Percentiles rank a stretch among this genome's conserved stretches.
Conservation (phyloP, 352 stramenopile genomes). For the Pythium phragmiticola region DNA sequence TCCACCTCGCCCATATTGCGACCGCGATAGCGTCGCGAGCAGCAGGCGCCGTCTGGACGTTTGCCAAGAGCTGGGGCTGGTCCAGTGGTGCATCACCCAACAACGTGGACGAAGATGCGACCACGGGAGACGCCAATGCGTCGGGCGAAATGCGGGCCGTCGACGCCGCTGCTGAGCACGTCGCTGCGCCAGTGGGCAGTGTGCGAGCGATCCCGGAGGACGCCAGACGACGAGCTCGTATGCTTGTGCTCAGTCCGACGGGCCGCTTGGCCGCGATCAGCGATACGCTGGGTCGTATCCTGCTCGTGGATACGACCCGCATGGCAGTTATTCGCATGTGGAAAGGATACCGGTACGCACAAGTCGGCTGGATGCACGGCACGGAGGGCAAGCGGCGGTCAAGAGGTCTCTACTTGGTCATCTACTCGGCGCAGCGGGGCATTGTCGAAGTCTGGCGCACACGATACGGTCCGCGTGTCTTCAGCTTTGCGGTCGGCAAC, state of each 20-base stretch:
- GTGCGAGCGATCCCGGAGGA: conserved; percentile 63
- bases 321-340: conserved; percentile 87
- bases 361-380: conserved; percentile 81
- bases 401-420: conserved; percentile 74
- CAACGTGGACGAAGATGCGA: conserved; percentile 13
- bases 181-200: conserved; percentile 56
- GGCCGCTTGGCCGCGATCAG: conserved; percentile 67
- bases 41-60: conserved; percentile 77
- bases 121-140: conserved; percentile 24
- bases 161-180: conserved; percentile 65
- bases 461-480: conserved; percentile 70
- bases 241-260: conserved; percentile 67
- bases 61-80: conserved; percentile 84
- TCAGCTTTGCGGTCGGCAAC: conserved; percentile 68
- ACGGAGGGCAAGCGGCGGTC: conserved; percentile 44
- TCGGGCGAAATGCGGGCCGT: conserved; percentile 20
- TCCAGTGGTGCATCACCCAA: conserved; percentile 18
- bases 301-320: conserved; percentile 73
- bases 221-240: conserved; percentile 49
- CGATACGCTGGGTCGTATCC: conserved; percentile 71
- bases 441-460: conserved; percentile 85
- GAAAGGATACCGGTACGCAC: conserved; percentile 86
- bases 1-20: conserved; percentile 83
- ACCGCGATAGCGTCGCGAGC: conserved; percentile 74
- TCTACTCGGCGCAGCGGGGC: conserved; percentile 80